Conservation (phyloP, 768 basidiomycete genomes). For the Leccinum incarnatum region DNA sequence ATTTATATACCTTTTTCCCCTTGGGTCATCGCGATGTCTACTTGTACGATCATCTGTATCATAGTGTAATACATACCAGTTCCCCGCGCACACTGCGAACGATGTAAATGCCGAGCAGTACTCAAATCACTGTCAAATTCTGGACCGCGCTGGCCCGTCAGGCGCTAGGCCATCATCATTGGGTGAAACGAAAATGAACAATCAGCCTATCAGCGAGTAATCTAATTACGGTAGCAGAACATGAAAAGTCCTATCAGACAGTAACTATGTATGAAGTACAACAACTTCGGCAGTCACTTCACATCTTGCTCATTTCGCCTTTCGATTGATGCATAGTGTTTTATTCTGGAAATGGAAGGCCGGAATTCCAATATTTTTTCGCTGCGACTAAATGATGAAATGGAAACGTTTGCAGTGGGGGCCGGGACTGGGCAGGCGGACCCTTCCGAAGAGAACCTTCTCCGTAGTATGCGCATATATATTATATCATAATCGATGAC, state of each 20-base stretch:
- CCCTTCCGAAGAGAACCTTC: neutral
- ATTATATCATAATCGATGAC: neutral
- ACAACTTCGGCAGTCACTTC: no score
- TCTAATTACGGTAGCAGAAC: neutral
- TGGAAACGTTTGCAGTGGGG: neutral
- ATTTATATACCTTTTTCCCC: neutral
- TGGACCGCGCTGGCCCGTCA: neutral
- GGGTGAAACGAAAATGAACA: neutral
- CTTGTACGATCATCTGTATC: neutral
- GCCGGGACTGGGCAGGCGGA: no score
- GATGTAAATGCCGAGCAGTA: neutral
- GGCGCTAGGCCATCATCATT: neutral
- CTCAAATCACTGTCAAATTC: neutral
- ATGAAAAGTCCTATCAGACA: neutral
- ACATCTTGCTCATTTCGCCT: no score
- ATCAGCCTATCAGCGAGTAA: neutral
- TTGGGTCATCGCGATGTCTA: neutral
- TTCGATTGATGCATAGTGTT: no score
- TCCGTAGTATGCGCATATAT: neutral
- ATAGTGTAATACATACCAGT: neutral
- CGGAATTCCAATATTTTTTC: neutral
- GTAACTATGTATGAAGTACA: no score
- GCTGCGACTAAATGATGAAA: neutral
- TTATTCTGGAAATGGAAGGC: no score
- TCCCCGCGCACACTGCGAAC: neutral